A percentile compares a stretch with the other conserved stretches of the same genome.
These are phyloP conservation scores for Russula ochroleuca DNA, from an alignment of 768 basidiomycete species.

Conservation along the genomic window DNA sequence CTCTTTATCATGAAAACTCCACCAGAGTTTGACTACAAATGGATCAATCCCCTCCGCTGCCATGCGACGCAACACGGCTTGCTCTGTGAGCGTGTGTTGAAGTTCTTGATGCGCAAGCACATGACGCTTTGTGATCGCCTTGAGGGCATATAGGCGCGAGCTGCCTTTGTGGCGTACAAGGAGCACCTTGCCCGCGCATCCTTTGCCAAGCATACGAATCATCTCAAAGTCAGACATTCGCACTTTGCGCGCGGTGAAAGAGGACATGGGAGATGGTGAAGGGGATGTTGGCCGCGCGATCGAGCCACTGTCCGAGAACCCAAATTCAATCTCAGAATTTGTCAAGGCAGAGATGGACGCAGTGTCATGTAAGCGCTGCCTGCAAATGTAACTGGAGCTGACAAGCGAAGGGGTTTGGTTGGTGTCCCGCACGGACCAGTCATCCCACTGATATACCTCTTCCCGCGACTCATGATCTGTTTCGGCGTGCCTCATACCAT, in stretches of 20 bases:
- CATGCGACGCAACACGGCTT: slow-evolving; percentile 92
- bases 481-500: too few species aligned
- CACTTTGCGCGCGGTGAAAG: slow-evolving; percentile 52
- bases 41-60: slow-evolving; percentile 84
- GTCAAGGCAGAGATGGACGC: too few species aligned
- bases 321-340: too few species aligned
- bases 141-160: slow-evolving; percentile 79
- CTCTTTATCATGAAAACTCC: slow-evolving; percentile 97
- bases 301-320: too few species aligned
- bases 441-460: too few species aligned
- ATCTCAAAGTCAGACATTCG: slow-evolving; percentile 92
- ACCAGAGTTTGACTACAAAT: slow-evolving; percentile 94
- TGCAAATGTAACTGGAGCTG: too few species aligned
- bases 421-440: too few species aligned
- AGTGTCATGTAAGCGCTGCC: too few species aligned
- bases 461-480: too few species aligned
- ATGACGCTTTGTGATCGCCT: slow-evolving; percentile 96
- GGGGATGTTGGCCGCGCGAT: too few species aligned
- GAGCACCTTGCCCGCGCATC: slow-evolving; percentile 95
- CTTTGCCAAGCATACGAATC: slow-evolving; percentile 94
- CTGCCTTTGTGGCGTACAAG: slow-evolving; percentile 79
- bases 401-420: too few species aligned
- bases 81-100: slow-evolving; percentile 93
- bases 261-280: too few species aligned
- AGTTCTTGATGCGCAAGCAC: slow-evolving; percentile 96